Base-by-base conservation (phyloP, 495 filamentous ascomycete genomes). In the Poronia punctata region DNA sequence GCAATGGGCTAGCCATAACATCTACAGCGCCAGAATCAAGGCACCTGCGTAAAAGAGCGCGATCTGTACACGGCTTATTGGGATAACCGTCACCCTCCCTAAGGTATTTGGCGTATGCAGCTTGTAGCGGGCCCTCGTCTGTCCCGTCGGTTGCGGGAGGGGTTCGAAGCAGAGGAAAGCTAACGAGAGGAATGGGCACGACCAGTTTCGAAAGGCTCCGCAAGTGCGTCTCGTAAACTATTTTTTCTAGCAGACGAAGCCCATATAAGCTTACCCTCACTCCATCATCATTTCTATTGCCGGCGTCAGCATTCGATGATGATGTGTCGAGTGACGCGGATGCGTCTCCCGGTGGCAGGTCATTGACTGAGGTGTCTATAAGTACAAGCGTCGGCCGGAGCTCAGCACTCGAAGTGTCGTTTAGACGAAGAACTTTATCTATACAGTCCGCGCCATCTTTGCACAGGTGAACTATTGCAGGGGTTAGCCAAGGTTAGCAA, bases 21-120 rank as follows among this genome's bases (percentile, higher is more conserved):
- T 95, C 90, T 14, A 83, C 67, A 8, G 90, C 90, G 32, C 90
- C 90, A 16, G 78, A 77, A 54, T 95, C 87, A 9, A 97, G 62
- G 60, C 83, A 92, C 48, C 70, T 75, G 39, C 82, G 71, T 30
- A 69, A 55, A 36, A 70, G 62, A 40, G 53, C 48, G 46, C 68
- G 55, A 57, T 69, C 61, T 54, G 68, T 52, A 31, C 61, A 35
- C 16, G 54, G 60, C 31, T 55, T 53, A 8, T 50, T 55, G 21
- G 54, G 48, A 23, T 46, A 38, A 36, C 35, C 46, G 10, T 39
- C 43, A 14, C 22, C 45, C 16, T 52, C 43, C 10, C 41, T 37
- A 20, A 49, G 35, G 12, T 45, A 45, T 19, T 14, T 46, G 38
- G 40, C 28, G 38, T 50, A 49, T 30, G 32, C 34, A 16, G 47